phyloP scores from a whole-genome alignment of 441 rosid genomes.

The Pelargonium fulgidum region DNA sequence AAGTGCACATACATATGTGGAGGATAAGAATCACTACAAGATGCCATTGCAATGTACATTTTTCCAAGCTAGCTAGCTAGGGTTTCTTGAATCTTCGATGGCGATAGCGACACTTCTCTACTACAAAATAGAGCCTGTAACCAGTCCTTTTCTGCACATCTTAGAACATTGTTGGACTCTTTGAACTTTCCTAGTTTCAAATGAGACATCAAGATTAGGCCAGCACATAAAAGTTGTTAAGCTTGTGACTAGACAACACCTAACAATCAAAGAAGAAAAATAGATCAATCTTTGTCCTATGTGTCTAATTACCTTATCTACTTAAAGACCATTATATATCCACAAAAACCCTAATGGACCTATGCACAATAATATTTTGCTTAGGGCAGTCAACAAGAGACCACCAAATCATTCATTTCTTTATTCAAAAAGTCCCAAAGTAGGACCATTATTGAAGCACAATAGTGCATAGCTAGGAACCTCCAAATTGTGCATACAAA shows the following conservation, averaged over 20 bases:
- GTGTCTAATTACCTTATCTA: no score
- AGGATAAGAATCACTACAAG: neutral
- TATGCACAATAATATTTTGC: neutral
- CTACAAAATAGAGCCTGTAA: neutral
- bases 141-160: neutral
- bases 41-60: neutral
- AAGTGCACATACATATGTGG: neutral
- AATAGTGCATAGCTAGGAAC: neutral
- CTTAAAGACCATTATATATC: neutral
- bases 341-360: neutral
- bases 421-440: constrained; percentile 2
- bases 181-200: neutral
- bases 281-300: neutral
- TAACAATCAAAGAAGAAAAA: neutral
- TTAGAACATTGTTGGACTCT: neutral
- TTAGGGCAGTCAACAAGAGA: constrained; percentile 1
- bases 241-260: neutral
- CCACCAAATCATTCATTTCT: constrained; percentile 1
- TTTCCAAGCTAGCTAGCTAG: neutral
- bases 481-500: constrained; percentile 10
- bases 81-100: neutral
- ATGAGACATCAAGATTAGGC: neutral
- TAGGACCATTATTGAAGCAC: constrained; percentile 1
- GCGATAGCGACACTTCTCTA: neutral
- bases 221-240: neutral